Base-by-base conservation (phyloP, 2,329 filamentous ascomycete genomes). In the Aciculosporium take region DNA sequence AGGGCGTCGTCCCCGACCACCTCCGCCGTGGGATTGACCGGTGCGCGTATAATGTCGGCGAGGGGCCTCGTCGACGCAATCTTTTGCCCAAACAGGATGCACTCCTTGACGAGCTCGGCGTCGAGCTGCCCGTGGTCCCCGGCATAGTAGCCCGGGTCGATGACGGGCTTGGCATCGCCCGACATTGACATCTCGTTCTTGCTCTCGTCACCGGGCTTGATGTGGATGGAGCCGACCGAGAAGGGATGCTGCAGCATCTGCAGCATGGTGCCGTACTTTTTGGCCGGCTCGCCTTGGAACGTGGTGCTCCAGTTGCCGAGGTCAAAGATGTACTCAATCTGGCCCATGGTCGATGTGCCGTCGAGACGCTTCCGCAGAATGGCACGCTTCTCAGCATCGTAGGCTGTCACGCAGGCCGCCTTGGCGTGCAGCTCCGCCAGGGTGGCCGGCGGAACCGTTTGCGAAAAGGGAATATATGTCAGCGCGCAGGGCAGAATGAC, bases 191-290 rank as follows among this genome's bases (percentile, higher is more conserved):
- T n/a, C n/a, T n/a, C n/a, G n/a, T n/a, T n/a, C n/a, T n/a, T 5
- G 33, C 9, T 40, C 10, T 40, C 37, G 12, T 41, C 41, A 12
- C 47, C 40, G 2, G 55, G 47, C 3, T 43, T 52, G 38, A 72
- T 62, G 44, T 74, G 70, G 8, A 73, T 57, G 2, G 58, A 64
- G 0, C 71, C 71, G 3, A 59, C 55, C 0, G 67, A 65, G 24
- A 69, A 69, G 0, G 71, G 69, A 50, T 72, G 70, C 45, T 72
- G 68, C 1, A 73, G 53, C 44, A 71, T 66, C 43, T 66, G 63
- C 0, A 72, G 47, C 57, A 71, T 62, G 3, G 65, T 69, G 7
- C 57, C 66, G 42, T 72, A 70, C 41, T 61, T 63, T 45, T 65
- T 70, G 2, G 53, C 56, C 34, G 52, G 43, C 46, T 55, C 36